A percentile compares a stretch with the other conserved stretches of the same genome.
Conservation (phyloP, 352 stramenopile species). For the Phytopythium aichiense region DNA sequence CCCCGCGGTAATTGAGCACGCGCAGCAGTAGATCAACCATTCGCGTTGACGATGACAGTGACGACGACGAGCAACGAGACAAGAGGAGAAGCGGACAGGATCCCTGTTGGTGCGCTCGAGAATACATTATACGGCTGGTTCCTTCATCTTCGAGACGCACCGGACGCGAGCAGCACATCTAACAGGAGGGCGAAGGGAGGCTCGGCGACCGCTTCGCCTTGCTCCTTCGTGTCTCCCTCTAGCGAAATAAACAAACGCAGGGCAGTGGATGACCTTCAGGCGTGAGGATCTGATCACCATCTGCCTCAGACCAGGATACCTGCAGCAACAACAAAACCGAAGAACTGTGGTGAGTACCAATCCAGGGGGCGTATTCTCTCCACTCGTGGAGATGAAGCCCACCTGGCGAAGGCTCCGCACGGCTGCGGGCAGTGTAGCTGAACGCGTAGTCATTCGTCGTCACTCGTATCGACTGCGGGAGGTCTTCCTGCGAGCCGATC, state of each 20-base stretch:
- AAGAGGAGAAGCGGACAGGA: background rate
- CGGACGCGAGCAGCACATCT: background rate
- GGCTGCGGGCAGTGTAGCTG: background rate
- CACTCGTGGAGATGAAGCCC: background rate
- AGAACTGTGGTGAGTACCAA: background rate
- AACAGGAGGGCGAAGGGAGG: background rate
- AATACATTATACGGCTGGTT: conserved; percentile 1
- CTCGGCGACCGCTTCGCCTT: background rate
- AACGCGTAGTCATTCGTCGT: background rate
- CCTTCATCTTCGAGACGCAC: background rate
- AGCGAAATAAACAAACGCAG: background rate
- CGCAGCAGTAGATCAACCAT: too few species aligned
- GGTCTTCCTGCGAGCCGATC: background rate
- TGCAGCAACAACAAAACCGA: background rate
- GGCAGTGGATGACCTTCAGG: background rate
- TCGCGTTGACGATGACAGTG: background rate
- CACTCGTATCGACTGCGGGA: background rate
- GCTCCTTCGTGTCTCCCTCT: background rate
- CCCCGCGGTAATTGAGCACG: too few species aligned
- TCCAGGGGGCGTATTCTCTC: background rate
- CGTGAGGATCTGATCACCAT: background rate
- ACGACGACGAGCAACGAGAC: background rate
- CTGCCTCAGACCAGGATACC: background rate
- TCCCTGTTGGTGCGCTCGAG: background rate
- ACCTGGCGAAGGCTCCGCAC: conserved; percentile 1